Evolutionary conservation across 1,284 basidiomycete genomes (phyloP), one percentile per base, ranked within the genome.

Genomic region (Mycosarcoma mackinlayi): DNA sequence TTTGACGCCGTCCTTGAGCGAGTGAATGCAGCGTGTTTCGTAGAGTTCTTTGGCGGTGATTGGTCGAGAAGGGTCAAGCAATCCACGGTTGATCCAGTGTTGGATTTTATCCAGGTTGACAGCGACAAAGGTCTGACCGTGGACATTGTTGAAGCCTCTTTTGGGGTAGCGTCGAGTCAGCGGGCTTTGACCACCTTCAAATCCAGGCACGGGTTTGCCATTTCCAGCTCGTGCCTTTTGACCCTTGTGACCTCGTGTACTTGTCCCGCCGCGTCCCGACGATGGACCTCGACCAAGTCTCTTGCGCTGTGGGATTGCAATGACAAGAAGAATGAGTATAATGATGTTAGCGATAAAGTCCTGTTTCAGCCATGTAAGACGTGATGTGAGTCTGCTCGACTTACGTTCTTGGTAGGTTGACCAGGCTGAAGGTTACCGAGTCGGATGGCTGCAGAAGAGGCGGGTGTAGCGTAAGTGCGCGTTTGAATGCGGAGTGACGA

Each of bases 181-280:
- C 7, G 95, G 92, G 21, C 94, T 97, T 84, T 98, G 95, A 72
- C 95, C 95, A 80, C 95, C 95, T 83, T 96, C 94, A 75, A 98
- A 98, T 25, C 81, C 79, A 27, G 88, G 86, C 71, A 87, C 89
- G 24, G 93, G 89, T 78, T 89, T 92, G n/a, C 93, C 92, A 75
- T 92, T 90, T 6, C 95, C 94, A 19, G 92, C 88, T 56, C 95
- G 89, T 39, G 94, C 91, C 64, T 94, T 95, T 83, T 96, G 94
- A 77, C 95, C 95, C 81, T 99, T 99, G 84, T 93, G 89, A 85
- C 95, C 95, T 54, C 93, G 88, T 66, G 93, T 93, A 4, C 94
- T 90, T 0, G 94, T 97, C 58, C 93, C 91, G 76, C 95, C 95
- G 73, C 92, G 88, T 27, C 91, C 91, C 1, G 93, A 94, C 19